Evolutionary conservation across 257 asterid species (phyloP).

Genomic region (Plantago ovata): DNA sequence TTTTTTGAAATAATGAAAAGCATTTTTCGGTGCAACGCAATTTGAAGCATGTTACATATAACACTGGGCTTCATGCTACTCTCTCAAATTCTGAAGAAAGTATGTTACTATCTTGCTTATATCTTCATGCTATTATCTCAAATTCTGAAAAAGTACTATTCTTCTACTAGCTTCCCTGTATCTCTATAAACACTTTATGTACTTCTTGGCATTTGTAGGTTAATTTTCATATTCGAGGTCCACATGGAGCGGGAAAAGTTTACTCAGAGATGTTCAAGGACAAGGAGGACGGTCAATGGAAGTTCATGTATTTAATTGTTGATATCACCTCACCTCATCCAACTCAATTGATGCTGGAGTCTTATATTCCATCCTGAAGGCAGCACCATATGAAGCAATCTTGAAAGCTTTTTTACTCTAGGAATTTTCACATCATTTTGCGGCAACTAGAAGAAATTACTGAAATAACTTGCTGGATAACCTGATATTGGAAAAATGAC

Average conservation of each 20-base stretch:
- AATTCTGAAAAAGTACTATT: slow-evolving; percentile 3
- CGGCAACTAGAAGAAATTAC: not conserved
- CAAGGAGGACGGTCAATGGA: slow-evolving; percentile 81
- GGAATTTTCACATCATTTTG: not conserved
- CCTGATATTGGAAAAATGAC: not conserved
- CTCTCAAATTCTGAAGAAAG: not conserved
- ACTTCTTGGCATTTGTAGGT: slow-evolving; percentile 39
- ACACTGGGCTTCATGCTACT: not conserved
- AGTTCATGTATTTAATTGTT: slow-evolving; percentile 73
- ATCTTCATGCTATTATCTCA: not conserved
- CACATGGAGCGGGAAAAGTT: slow-evolving; percentile 87
- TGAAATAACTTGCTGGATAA: not conserved
- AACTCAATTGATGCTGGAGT: slow-evolving; percentile 84
- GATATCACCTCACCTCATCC: slow-evolving; percentile 72
- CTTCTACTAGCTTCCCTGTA: not conserved
- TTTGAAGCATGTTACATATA: not conserved
- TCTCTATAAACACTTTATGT: slow-evolving; percentile 9
- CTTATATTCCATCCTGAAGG: slow-evolving; percentile 77
- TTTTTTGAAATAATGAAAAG: not conserved
- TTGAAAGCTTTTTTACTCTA: not conserved
- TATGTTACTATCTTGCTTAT: too few relatives aligned
- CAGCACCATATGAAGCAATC: not conserved
- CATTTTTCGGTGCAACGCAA: too few relatives aligned
- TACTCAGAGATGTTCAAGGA: slow-evolving; percentile 88
- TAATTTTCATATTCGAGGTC: slow-evolving; percentile 85